These are phyloP conservation scores for Tricholoma terreum DNA, from an alignment of 768 basidiomycete species.

Conservation along the genomic window DNA sequence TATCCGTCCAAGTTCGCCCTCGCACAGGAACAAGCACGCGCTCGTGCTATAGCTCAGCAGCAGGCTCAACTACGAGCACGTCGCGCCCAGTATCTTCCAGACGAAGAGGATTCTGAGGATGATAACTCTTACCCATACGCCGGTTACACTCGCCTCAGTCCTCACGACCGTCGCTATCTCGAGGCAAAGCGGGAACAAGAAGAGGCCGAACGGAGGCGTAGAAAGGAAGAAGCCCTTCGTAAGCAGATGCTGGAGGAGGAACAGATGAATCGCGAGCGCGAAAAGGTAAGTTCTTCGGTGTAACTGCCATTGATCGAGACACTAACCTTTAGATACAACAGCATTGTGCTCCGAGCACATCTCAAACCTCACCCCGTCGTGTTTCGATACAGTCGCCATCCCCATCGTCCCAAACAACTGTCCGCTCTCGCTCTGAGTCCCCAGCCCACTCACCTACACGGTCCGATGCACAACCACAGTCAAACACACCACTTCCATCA, in stretches of 20 bases:
- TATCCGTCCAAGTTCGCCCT: constrained; percentile 17
- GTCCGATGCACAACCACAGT: constrained; percentile 5
- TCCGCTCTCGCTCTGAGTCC: neutral
- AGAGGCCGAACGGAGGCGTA: constrained; percentile 24
- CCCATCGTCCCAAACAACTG: constrained; percentile 3
- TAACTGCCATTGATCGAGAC: too few relatives aligned
- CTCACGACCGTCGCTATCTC: constrained; percentile 32
- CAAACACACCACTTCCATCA: constrained; percentile 14
- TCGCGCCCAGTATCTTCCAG: constrained; percentile 38
- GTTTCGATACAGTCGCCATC: neutral
- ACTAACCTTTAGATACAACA: constrained; percentile 8
- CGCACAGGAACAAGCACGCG: constrained; percentile 8
- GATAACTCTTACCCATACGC: constrained; percentile 27
- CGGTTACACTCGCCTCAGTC: constrained; percentile 16
- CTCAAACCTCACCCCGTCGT: neutral
- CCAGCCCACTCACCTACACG: neutral
- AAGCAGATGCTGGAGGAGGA: constrained; percentile 11
- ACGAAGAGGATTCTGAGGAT: constrained; percentile 32
- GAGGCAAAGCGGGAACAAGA: constrained; percentile 28
- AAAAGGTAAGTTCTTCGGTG: constrained; percentile 3
- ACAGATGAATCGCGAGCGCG: constrained; percentile 8
- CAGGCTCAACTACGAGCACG: constrained; percentile 34
- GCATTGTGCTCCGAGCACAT: neutral
- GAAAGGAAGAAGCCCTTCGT: constrained; percentile 12
- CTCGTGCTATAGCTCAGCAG: constrained; percentile 20